A percentile compares a stretch with the other conserved stretches of the same genome.
Conservation (phyloP, 1,139 yeast species). For the Pichia inconspicua region DNA sequence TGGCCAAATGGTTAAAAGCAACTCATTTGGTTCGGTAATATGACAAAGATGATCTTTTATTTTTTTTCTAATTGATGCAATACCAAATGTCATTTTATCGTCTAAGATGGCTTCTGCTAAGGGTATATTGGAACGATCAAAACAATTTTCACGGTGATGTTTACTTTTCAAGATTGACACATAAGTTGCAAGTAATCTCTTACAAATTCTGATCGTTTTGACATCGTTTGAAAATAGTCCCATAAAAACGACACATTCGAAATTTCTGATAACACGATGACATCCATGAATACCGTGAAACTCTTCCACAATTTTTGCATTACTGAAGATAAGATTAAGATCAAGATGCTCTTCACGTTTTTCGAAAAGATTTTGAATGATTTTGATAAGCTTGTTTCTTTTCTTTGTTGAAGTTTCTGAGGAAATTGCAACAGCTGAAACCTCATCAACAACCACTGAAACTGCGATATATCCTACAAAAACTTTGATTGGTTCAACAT, state of each 20-base stretch:
- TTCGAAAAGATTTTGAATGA: constrained; percentile 19
- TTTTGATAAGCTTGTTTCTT: constrained; percentile 17
- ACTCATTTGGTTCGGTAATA: constrained; percentile 51
- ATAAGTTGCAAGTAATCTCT: constrained; percentile 20
- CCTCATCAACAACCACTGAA: constrained; percentile 18
- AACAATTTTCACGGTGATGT: constrained; percentile 28
- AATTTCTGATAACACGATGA: constrained; percentile 17
- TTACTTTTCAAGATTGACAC: constrained; percentile 16
- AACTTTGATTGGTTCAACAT: constrained; percentile 9
- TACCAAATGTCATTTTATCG: constrained; percentile 67
- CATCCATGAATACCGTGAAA: constrained; percentile 19
- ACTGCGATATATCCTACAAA: constrained; percentile 20
- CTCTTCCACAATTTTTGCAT: constrained; percentile 3
- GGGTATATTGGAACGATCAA: constrained; percentile 33
- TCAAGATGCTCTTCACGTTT: constrained; percentile 14
- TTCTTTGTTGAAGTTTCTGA: constrained; percentile 11
- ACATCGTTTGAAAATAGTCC: constrained; percentile 22
- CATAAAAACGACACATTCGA: constrained; percentile 22
- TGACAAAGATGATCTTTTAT: constrained; percentile 48
- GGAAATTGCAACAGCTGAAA: constrained; percentile 19
- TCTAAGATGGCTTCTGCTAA: constrained; percentile 44
- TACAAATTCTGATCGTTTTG: constrained; percentile 23
- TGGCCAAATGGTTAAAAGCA: constrained; percentile 56
- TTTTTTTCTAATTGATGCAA: constrained; percentile 68
- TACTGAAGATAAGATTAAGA: constrained; percentile 5